These are phyloP conservation scores for Spirogloea muscicola DNA, from an alignment of 139 green algal genomes.

Conservation along the genomic window DNA sequence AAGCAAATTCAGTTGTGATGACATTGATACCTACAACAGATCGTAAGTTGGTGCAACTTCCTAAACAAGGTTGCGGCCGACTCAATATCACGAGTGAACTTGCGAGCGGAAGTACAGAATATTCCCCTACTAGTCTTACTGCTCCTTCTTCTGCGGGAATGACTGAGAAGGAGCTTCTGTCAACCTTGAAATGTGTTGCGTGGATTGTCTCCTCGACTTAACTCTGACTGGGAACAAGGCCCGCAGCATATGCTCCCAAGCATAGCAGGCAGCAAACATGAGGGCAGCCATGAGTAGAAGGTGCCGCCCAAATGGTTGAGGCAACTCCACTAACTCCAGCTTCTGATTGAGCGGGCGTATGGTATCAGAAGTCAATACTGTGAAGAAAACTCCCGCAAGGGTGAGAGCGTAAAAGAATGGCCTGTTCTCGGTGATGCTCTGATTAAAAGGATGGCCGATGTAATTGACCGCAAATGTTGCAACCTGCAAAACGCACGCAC, in stretches of 20 bases:
- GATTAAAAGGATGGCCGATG: conserved; percentile 87
- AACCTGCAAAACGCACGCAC: too few relatives aligned
- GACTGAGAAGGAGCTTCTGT: too few relatives aligned
- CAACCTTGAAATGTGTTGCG: too few relatives aligned
- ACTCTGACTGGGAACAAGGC: conserved; percentile 21
- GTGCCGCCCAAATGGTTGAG: conserved; percentile 8
- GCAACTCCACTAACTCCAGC: conserved; percentile 36
- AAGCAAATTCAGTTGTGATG: too few relatives aligned
- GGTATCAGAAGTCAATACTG: conserved; percentile 31
- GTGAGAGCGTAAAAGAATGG: conserved; percentile 59
- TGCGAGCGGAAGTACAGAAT: too few relatives aligned
- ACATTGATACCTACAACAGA: too few relatives aligned
- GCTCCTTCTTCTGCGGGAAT: too few relatives aligned
- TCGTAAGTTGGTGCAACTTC: too few relatives aligned
- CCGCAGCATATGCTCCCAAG: conserved; percentile 20
- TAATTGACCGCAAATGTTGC: conserved; percentile 96
- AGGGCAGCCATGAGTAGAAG: conserved; percentile 35
- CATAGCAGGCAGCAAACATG: conserved; percentile 29
- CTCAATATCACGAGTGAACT: too few relatives aligned
- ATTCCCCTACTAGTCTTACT: too few relatives aligned
- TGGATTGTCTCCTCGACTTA: too few relatives aligned
- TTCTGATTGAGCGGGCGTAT: conserved; percentile 34
- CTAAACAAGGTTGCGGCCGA: too few relatives aligned
- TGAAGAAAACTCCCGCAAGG: conserved; percentile 36
- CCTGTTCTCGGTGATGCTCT: conserved; percentile 69